Evolutionary conservation across 768 basidiomycete species (phyloP).

Genomic region (Chalciporus pseudorubinellus): DNA sequence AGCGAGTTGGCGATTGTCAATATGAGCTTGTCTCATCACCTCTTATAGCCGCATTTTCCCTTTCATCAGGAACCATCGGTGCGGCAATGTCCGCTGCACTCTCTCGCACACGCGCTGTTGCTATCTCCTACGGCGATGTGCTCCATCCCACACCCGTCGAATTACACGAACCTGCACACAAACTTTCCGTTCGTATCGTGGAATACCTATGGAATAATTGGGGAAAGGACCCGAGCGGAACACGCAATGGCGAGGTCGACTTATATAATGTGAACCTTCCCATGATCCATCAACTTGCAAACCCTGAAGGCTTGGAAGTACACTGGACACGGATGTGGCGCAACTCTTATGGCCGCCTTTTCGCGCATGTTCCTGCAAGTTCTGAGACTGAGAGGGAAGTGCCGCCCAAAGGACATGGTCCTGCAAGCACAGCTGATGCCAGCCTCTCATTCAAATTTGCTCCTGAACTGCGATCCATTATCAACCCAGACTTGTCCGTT

Average conservation of each 20-base stretch:
- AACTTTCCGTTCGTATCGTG: conserved; percentile 64
- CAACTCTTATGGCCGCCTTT: conserved; percentile 79
- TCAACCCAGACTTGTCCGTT: conserved; percentile 53
- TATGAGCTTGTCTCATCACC: neutral
- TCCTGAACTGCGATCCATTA: conserved; percentile 66
- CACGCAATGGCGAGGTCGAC: conserved; percentile 66
- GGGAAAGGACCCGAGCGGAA: conserved; percentile 65
- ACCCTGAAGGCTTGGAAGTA: conserved; percentile 59
- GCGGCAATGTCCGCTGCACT: conserved; percentile 82
- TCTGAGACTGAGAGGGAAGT: conserved; percentile 22
- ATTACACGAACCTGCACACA: conserved; percentile 70
- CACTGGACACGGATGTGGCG: conserved; percentile 85
- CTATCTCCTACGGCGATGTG: conserved; percentile 85
- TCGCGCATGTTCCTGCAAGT: conserved; percentile 46
- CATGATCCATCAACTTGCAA: conserved; percentile 62
- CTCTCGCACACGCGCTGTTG: conserved; percentile 71
- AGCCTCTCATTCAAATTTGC: conserved; percentile 72
- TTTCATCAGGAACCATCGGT: conserved; percentile 92
- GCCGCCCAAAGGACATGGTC: conserved; percentile 17
- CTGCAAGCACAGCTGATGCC: conserved; percentile 12
- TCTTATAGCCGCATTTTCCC: conserved; percentile 69
- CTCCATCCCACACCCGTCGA: conserved; percentile 59
- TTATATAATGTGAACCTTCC: conserved; percentile 89
- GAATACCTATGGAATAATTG: conserved; percentile 78
- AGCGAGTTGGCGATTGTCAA: conserved; percentile 44